Evolutionary conservation across 129 eudicot genomes (phyloP).

Genomic region (Flaveria sonorensis): DNA sequence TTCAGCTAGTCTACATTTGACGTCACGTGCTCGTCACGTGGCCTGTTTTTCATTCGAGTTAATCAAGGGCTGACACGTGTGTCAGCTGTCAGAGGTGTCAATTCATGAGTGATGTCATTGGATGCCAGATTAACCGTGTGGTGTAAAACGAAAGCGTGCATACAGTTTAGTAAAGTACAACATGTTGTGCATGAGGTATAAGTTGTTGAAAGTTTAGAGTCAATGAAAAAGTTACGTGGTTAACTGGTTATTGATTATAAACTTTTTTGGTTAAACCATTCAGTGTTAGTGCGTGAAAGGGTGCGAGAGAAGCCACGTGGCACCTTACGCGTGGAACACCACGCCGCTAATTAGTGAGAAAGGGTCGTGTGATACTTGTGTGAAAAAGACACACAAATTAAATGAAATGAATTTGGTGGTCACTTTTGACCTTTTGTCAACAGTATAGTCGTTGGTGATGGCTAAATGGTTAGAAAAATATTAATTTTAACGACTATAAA

Average conservation of each 20-base stretch:
- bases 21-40: slow-evolving; percentile 41
- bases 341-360: no score
- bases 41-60: slow-evolving; percentile 24
- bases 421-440: no score
- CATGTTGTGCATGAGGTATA: not conserved
- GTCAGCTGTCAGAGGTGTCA: slow-evolving; percentile 33
- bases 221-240: not conserved
- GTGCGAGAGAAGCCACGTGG: no score
- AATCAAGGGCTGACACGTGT: slow-evolving; percentile 27
- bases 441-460: no score
- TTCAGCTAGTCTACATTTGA: slow-evolving; percentile 1
- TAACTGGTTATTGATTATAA: not conserved
- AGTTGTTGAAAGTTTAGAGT: not conserved
- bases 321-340: no score
- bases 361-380: no score
- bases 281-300: no score
- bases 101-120: slow-evolving; percentile 23
- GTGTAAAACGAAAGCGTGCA: slow-evolving; percentile 23
- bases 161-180: slow-evolving; percentile 12
- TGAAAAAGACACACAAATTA: no score
- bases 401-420: no score
- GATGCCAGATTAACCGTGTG: not conserved
- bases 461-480: no score
- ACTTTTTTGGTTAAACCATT: not conserved
- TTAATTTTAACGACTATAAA: no score